Conservation (phyloP, 2,329 filamentous ascomycete species). For the Nigrospora osmanthi region DNA sequence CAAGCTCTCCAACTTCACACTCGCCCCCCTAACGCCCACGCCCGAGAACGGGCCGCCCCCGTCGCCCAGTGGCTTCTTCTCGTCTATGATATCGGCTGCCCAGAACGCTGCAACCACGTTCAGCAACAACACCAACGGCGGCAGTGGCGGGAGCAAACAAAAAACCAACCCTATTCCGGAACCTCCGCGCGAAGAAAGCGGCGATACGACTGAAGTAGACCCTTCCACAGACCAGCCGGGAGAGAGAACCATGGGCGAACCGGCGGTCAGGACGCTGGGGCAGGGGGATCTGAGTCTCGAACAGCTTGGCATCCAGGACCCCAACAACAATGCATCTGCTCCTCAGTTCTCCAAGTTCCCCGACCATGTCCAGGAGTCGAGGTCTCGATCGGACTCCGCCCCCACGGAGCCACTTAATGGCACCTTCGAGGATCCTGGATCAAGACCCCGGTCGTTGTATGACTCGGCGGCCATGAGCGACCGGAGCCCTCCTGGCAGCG, state of each 20-base stretch:
- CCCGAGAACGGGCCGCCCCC: slow-evolving; percentile 53
- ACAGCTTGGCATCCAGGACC: slow-evolving; percentile 71
- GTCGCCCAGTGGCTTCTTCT: slow-evolving; percentile 71
- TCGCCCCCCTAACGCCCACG: slow-evolving; percentile 67
- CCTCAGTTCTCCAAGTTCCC: slow-evolving; percentile 48
- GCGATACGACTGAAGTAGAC: slow-evolving; percentile 34
- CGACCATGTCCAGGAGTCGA: slow-evolving; percentile 34
- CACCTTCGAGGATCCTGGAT: slow-evolving; percentile 31
- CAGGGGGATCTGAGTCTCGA: slow-evolving; percentile 83
- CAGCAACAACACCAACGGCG: slow-evolving; percentile 56
- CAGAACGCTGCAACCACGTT: slow-evolving; percentile 80
- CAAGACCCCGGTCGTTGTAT: slow-evolving; percentile 41
- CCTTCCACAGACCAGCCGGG: slow-evolving; percentile 31
- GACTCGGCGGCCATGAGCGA: slow-evolving; percentile 45
- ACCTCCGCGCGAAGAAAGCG: slow-evolving; percentile 21
- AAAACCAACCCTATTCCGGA: slow-evolving; percentile 23
- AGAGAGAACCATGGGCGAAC: slow-evolving; percentile 41
- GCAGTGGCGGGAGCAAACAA: slow-evolving; percentile 41
- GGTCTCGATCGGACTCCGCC: slow-evolving; percentile 50
- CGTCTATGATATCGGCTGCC: slow-evolving; percentile 83
- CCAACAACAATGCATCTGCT: slow-evolving; percentile 43
- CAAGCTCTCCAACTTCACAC: slow-evolving; percentile 74
- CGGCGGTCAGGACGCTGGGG: slow-evolving; percentile 82
- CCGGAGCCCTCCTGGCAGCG: slow-evolving; percentile 58
- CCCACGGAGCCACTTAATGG: slow-evolving; percentile 27